Evolutionary conservation across 306 rosid genomes (phyloP).

Genomic region (Oemleria cerasiformis): DNA sequence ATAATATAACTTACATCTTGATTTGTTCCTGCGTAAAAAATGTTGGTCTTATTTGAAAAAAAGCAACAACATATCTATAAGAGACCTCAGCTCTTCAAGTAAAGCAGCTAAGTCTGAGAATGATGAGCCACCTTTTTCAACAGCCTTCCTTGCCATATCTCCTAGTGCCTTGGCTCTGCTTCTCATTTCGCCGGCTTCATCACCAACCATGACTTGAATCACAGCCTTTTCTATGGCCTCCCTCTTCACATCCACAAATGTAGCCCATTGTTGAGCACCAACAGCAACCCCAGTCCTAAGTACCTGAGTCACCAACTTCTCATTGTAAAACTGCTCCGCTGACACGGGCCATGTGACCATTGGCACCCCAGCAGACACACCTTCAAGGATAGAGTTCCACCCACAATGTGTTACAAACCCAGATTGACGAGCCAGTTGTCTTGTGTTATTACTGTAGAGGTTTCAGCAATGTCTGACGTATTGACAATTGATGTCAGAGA

Average conservation of each 20-base stretch:
- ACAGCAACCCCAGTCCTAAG: slow-evolving; percentile 28
- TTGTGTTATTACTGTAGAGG: too few species aligned
- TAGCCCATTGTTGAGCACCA: slow-evolving; percentile 30
- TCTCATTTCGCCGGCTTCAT: slow-evolving; percentile 38
- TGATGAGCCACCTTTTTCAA: slow-evolving; percentile 33
- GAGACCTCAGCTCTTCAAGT: slow-evolving; percentile 16
- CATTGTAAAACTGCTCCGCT: slow-evolving; percentile 36
- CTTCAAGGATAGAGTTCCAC: slow-evolving; percentile 32
- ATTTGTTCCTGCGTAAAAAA: too few species aligned
- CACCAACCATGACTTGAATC: slow-evolving; percentile 22
- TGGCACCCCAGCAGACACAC: slow-evolving; percentile 19
- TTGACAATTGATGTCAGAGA: too few species aligned
- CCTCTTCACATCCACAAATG: neutral
- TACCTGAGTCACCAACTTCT: slow-evolving; percentile 30
- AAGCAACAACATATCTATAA: too few species aligned
- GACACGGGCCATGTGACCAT: slow-evolving; percentile 33
- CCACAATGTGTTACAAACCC: slow-evolving; percentile 47
- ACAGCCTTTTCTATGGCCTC: slow-evolving; percentile 34
- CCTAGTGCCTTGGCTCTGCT: slow-evolving; percentile 26
- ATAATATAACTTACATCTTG: too few species aligned
- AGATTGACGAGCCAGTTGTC: too few species aligned
- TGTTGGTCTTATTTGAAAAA: too few species aligned
- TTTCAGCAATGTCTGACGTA: too few species aligned
- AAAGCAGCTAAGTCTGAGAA: slow-evolving; percentile 9
- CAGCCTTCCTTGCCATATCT: slow-evolving; percentile 20